These are phyloP conservation scores for Phialophora verrucosa DNA, from an alignment of 2,329 filamentous ascomycete species.

Conservation along the genomic window DNA sequence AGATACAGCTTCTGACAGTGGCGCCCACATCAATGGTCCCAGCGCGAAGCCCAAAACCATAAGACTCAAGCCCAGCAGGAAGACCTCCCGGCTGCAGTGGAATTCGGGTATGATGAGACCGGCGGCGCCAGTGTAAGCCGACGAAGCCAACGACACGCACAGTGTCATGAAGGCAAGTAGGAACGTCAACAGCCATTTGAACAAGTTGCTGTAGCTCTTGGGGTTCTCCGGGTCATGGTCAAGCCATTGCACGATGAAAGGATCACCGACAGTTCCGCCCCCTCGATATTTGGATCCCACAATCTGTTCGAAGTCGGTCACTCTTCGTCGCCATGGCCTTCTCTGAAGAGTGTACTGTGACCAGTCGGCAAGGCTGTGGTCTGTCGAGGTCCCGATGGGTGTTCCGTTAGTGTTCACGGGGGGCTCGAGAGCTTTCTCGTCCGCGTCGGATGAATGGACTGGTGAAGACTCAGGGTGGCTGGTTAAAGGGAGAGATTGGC, in stretches of 20 bases:
- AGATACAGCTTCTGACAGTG: constrained; percentile 42
- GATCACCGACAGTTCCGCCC: constrained; percentile 50
- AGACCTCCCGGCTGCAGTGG: constrained; percentile 52
- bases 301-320: constrained; percentile 29
- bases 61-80: constrained; percentile 56
- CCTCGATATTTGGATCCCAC: constrained; percentile 43
- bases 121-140: constrained; percentile 65
- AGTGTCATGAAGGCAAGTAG: constrained; percentile 60
- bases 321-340: constrained; percentile 29
- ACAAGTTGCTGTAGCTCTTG: constrained; percentile 43
- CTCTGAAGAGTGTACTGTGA: constrained; percentile 25
- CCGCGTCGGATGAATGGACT: neutral
- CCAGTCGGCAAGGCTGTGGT: constrained; percentile 38
- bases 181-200: constrained; percentile 51
- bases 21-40: constrained; percentile 62
- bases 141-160: constrained; percentile 59
- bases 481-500: neutral
- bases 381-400: constrained; percentile 26
- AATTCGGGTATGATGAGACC: constrained; percentile 58
- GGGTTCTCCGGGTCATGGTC: constrained; percentile 52
- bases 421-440: constrained; percentile 3
- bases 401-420: neutral
- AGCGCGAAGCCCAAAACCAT: constrained; percentile 61
- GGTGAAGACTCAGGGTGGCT: neutral
- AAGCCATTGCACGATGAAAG: constrained; percentile 52